Conservation (phyloP, 495 filamentous ascomycete species). For the Penicillium coffeae region DNA sequence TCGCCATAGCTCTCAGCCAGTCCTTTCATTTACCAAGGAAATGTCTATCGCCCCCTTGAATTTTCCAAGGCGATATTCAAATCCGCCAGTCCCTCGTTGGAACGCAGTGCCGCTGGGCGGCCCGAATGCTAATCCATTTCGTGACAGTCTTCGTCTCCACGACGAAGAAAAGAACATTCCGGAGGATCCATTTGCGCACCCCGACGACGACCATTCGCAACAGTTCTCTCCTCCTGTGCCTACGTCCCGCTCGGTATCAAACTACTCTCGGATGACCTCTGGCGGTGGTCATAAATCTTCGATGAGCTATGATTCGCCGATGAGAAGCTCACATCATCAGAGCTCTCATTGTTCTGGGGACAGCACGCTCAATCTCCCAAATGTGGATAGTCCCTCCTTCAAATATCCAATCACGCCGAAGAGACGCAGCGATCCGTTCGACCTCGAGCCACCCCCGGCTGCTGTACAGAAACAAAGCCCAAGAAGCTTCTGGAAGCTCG, state of each 20-base stretch:
- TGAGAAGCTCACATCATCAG: not conserved
- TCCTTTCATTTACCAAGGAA: not conserved
- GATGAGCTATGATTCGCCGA: not conserved
- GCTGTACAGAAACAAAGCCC: conserved; percentile 4
- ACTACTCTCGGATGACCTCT: conserved; percentile 16
- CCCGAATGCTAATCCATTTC: conserved; percentile 6
- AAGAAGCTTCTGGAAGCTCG: not conserved
- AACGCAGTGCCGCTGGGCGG: not conserved
- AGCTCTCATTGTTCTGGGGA: conserved; percentile 18
- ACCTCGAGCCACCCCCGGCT: conserved; percentile 50
- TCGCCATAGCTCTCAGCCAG: conserved; percentile 6
- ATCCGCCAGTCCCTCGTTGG: not conserved
- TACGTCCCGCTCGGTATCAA: conserved; percentile 17
- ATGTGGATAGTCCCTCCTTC: not conserved
- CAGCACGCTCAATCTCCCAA: conserved; percentile 22
- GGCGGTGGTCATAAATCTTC: not conserved
- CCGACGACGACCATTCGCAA: conserved; percentile 2
- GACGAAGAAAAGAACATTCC: not conserved
- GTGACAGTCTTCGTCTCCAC: conserved; percentile 5
- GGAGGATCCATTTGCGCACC: conserved; percentile 6
- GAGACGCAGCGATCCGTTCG: conserved; percentile 57
- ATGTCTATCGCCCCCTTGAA: not conserved
- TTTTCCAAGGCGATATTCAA: conserved; percentile 1
- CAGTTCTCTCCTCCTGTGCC: conserved; percentile 9
- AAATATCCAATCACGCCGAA: conserved; percentile 4